Conservation (phyloP, 257 asterid genomes). For the Gentiana macrophylla region DNA sequence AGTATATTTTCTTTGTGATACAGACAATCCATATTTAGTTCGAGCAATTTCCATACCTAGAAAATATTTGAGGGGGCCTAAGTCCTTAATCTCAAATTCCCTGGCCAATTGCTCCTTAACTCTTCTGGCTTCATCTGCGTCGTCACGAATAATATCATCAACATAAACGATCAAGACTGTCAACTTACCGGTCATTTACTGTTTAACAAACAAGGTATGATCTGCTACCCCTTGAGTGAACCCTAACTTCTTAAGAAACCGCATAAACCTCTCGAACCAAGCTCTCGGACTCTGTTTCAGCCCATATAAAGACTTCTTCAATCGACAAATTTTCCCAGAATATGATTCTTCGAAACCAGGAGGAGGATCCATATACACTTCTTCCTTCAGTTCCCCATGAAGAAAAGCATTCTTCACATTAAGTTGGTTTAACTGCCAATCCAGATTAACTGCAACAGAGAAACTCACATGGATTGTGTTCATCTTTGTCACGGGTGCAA, state of each 20-base stretch:
- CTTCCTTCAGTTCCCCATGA: too few relatives aligned
- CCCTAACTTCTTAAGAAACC: constrained; percentile 2
- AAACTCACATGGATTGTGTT: too few relatives aligned
- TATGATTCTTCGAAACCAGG: too few relatives aligned
- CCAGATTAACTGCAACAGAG: too few relatives aligned
- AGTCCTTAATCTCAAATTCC: background rate
- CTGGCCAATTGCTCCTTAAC: background rate
- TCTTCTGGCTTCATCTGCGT: background rate
- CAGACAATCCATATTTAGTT: background rate
- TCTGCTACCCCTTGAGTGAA: background rate
- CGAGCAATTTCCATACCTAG: background rate
- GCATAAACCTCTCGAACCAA: background rate
- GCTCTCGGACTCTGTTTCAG: background rate
- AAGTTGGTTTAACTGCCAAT: too few relatives aligned
- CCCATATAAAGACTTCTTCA: background rate
- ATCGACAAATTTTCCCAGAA: too few relatives aligned
- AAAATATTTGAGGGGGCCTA: background rate
- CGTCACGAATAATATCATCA: background rate
- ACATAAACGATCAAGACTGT: background rate
- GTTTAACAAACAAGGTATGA: constrained; percentile 2
- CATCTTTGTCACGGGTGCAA: too few relatives aligned
- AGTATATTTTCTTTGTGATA: background rate
- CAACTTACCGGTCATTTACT: background rate
- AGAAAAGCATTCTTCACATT: too few relatives aligned
- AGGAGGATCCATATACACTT: too few relatives aligned